phyloP scores from a whole-genome alignment of 768 basidiomycete species.

The Agaricus subrufescens region DNA sequence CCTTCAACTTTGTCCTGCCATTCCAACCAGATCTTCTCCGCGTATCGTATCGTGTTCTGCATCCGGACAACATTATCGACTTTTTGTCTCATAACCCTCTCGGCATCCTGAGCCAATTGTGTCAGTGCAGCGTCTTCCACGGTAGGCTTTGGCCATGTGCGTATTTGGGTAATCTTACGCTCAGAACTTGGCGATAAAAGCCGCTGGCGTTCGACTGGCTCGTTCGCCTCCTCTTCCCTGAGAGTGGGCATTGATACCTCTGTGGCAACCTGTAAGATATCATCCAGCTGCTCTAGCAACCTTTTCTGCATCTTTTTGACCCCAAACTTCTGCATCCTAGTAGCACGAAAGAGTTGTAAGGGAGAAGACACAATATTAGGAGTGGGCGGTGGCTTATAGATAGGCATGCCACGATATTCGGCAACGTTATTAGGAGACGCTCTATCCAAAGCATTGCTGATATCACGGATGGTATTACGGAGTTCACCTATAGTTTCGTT shows the following conservation, averaged over 20 bases:
- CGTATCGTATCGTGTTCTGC: slow-evolving; percentile 95
- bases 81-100: slow-evolving; percentile 88
- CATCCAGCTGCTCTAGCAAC: slow-evolving; percentile 81
- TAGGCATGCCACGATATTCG: slow-evolving; percentile 86
- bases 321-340: slow-evolving; percentile 74
- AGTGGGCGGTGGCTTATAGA: slow-evolving; percentile 69
- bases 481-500: slow-evolving; percentile 91
- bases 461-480: slow-evolving; percentile 78
- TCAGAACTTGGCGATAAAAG: slow-evolving; percentile 89
- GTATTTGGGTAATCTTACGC: slow-evolving; percentile 75
- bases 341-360: slow-evolving; percentile 69
- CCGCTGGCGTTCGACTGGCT: slow-evolving; percentile 90
- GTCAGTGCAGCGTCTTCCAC: slow-evolving; percentile 83
- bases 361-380: slow-evolving; percentile 65
- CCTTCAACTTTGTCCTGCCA: slow-evolving; percentile 89
- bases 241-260: slow-evolving; percentile 85
- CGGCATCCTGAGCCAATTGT: slow-evolving; percentile 82
- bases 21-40: slow-evolving; percentile 95
- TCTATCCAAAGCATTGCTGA: slow-evolving; percentile 66
- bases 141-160: slow-evolving; percentile 81
- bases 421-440: slow-evolving; percentile 62
- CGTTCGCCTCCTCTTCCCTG: slow-evolving; percentile 87
- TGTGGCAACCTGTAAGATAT: slow-evolving; percentile 72
- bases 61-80: slow-evolving; percentile 92
- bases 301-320: slow-evolving; percentile 80